Evolutionary conservation across 2,329 filamentous ascomycete genomes (phyloP).

Genomic region (Didymella lethalis): DNA sequence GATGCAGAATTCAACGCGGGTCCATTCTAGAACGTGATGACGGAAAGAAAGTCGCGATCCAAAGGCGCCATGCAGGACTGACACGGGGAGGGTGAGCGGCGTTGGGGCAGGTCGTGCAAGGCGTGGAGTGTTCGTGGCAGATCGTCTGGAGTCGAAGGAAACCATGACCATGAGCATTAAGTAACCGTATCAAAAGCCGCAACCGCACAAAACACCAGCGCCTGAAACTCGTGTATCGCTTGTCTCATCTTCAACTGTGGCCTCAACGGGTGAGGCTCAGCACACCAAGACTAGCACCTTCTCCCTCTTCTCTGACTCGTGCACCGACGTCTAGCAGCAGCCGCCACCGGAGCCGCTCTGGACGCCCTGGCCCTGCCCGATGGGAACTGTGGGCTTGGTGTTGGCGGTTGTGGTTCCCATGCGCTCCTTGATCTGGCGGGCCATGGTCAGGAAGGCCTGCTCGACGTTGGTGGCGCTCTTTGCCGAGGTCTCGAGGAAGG

Average conservation of each 20-base stretch:
- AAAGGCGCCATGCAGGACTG: conserved; percentile 5
- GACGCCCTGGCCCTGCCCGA: conserved; percentile 93
- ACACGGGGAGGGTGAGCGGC: conserved; percentile 5
- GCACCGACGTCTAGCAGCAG: conserved; percentile 76
- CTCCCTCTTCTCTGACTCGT: conserved; percentile 31
- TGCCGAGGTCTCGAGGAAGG: conserved; percentile 98
- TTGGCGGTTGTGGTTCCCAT: conserved; percentile 98
- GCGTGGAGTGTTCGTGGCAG: conserved; percentile 7
- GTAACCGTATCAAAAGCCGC: conserved; percentile 21
- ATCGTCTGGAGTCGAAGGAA: conserved; percentile 9
- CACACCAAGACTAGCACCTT: conserved; percentile 1
- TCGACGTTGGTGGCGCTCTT: conserved; percentile 99
- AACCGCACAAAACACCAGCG: conserved; percentile 23
- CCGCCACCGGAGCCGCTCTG: conserved; percentile 83
- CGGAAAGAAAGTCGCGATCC: conserved; percentile 4
- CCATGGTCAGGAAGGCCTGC: conserved; percentile 99
- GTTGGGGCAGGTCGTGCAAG: neutral
- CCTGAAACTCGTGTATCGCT: conserved; percentile 22
- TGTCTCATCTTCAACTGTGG: conserved; percentile 10
- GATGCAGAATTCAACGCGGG: conserved; percentile 17
- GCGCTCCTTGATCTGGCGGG: conserved; percentile 98
- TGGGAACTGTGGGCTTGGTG: conserved; percentile 97
- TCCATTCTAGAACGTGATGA: conserved; percentile 17
- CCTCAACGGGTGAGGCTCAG: conserved; percentile 10
- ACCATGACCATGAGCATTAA: conserved; percentile 25